These are phyloP conservation scores for Hypoxylon sp. DNA, from an alignment of 2,329 filamentous ascomycete species.

Conservation along the genomic window DNA sequence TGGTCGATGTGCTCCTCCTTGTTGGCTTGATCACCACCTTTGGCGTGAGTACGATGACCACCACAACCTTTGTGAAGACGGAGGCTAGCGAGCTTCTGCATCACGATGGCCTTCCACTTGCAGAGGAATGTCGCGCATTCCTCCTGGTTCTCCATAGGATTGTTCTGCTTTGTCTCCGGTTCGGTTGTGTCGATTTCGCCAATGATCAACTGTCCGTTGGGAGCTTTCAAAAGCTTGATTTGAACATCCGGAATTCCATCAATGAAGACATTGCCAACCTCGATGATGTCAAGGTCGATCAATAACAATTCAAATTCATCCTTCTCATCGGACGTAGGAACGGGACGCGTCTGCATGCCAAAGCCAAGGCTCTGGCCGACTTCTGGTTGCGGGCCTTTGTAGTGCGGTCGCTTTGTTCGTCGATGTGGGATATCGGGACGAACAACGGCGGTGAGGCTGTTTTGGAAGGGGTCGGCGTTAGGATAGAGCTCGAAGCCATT, in stretches of 20 bases:
- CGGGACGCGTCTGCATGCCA: constrained; percentile 60
- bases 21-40: constrained; percentile 35
- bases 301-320: constrained; percentile 67
- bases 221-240: constrained; percentile 73
- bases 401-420: constrained; percentile 49
- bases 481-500: constrained; percentile 75
- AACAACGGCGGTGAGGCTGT: constrained; percentile 63
- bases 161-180: constrained; percentile 45
- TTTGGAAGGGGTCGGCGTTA: constrained; percentile 62
- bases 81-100: constrained; percentile 59
- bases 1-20: constrained; percentile 5
- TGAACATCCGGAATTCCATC: constrained; percentile 69
- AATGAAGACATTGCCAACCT: constrained; percentile 70
- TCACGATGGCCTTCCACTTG: constrained; percentile 68
- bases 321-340: constrained; percentile 63
- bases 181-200: constrained; percentile 61
- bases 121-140: constrained; percentile 64
- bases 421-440: constrained; percentile 56
- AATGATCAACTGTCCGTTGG: constrained; percentile 69
- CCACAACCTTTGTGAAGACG: constrained; percentile 59
- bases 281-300: constrained; percentile 71
- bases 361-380: constrained; percentile 63
- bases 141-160: constrained; percentile 52
- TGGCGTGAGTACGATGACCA: constrained; percentile 45
- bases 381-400: constrained; percentile 51